These are phyloP conservation scores for Porodaedalea pini DNA, from an alignment of 1,284 basidiomycete species.

Conservation along the genomic window DNA sequence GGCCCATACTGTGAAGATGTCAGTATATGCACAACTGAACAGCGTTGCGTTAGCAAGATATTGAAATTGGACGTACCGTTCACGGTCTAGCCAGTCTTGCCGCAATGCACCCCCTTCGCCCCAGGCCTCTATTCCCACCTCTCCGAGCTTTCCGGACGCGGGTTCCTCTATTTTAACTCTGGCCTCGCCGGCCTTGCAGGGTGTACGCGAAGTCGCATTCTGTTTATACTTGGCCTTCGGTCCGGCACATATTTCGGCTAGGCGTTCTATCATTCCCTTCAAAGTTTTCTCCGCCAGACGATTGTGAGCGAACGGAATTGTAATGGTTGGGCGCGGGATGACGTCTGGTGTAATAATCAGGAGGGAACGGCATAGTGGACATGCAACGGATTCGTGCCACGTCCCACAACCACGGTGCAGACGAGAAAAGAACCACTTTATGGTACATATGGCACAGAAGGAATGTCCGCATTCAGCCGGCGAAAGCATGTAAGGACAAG, in stretches of 20 bases:
- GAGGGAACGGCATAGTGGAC: conserved; percentile 58
- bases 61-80: too few relatives aligned
- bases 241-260: too few relatives aligned
- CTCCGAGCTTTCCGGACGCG: background rate
- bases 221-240: too few relatives aligned
- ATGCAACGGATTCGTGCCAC: conserved; percentile 64
- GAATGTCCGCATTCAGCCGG: conserved; percentile 59
- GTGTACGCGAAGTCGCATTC: too few relatives aligned
- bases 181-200: too few relatives aligned
- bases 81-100: conserved; percentile 13
- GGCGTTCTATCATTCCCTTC: too few relatives aligned
- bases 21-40: too few relatives aligned
- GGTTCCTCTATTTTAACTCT: background rate
- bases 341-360: conserved; percentile 48
- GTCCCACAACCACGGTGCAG: conserved; percentile 54
- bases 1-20: conserved; percentile 54
- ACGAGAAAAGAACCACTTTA: conserved; percentile 65
- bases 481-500: conserved; percentile 55
- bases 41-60: too few relatives aligned
- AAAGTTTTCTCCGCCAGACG: too few relatives aligned
- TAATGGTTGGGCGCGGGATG: too few relatives aligned
- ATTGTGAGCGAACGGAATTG: too few relatives aligned
- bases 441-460: conserved; percentile 59
- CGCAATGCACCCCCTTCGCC: background rate
- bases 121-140: conserved; percentile 7